Percentiles rank a stretch among this genome's conserved stretches.
Evolutionary conservation across 1,284 basidiomycete species (phyloP).

Genomic region (Irpex rosettiformis): DNA sequence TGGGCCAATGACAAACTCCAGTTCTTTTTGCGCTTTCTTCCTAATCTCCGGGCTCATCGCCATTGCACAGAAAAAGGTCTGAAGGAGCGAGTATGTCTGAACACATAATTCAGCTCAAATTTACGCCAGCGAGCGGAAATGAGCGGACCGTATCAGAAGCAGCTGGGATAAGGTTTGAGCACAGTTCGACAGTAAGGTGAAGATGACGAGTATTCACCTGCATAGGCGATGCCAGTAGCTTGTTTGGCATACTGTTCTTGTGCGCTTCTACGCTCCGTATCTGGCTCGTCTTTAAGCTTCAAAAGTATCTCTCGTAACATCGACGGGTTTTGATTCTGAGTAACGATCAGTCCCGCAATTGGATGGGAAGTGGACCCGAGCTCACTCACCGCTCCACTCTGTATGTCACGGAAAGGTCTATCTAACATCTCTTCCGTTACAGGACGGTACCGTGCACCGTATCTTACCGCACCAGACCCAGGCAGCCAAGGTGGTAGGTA

Average conservation of each 20-base stretch:
- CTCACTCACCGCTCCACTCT: slow-evolving; percentile 5
- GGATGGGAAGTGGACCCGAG: neutral
- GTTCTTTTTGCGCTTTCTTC: slow-evolving; percentile 7
- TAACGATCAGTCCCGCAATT: neutral
- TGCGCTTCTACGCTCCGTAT: neutral
- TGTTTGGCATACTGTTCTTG: neutral
- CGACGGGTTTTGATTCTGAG: neutral
- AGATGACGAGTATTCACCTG: neutral
- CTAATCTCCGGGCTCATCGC: neutral
- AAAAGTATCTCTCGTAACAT: neutral
- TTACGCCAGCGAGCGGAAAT: neutral
- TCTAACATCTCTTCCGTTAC: slow-evolving; percentile 21
- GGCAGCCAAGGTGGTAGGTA: slow-evolving; percentile 29
- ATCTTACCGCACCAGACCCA: slow-evolving; percentile 24
- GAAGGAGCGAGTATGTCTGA: slow-evolving; percentile 13
- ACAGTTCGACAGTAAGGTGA: neutral
- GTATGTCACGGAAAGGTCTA: slow-evolving; percentile 20
- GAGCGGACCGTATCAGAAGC: slow-evolving; percentile 6
- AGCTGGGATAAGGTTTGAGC: neutral
- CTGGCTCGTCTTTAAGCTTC: neutral
- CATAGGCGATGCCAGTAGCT: slow-evolving; percentile 1
- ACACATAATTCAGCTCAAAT: neutral
- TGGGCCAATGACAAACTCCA: slow-evolving; percentile 4
- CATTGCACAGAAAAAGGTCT: slow-evolving; percentile 3
- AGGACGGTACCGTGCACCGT: slow-evolving; percentile 16